phyloP scores from a whole-genome alignment of 2,329 filamentous ascomycete species.

The Colletotrichum filicis region DNA sequence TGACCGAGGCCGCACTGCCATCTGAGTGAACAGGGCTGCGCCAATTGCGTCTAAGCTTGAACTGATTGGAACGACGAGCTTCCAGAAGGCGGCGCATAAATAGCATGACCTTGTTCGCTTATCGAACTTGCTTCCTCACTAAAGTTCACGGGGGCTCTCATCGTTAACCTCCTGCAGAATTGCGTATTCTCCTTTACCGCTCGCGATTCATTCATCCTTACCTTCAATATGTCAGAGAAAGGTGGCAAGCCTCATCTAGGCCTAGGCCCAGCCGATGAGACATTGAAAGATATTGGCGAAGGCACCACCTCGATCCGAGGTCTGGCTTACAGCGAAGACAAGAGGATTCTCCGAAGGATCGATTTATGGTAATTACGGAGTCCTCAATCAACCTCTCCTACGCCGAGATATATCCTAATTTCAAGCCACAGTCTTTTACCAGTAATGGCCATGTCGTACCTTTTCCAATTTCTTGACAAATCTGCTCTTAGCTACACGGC shows the following conservation, averaged over 20 bases:
- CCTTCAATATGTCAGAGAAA: conserved; percentile 7
- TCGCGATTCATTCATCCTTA: not conserved
- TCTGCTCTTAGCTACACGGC: conserved; percentile 51
- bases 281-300: not conserved
- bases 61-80: not conserved
- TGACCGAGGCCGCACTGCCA: not conserved
- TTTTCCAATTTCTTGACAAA: conserved; percentile 27
- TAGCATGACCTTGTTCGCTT: not conserved
- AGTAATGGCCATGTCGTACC: conserved; percentile 48
- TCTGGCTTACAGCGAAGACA: conserved; percentile 2
- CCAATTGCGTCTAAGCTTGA: not conserved
- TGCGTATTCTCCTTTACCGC: not conserved
- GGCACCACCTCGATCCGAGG: conserved; percentile 11
- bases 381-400: not conserved
- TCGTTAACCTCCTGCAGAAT: not conserved
- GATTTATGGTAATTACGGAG: conserved; percentile 57
- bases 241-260: not conserved
- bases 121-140: not conserved
- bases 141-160: not conserved
- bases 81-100: not conserved
- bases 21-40: not conserved
- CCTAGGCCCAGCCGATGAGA: not conserved
- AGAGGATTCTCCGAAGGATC: conserved; percentile 25
- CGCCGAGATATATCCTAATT: conserved; percentile 43
- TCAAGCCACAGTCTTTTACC: conserved; percentile 58